Evolutionary conservation across 1,284 basidiomycete species (phyloP), one percentile per base, ranked within the genome.

Genomic region (Cutaneotrichosporon curvatum): DNA sequence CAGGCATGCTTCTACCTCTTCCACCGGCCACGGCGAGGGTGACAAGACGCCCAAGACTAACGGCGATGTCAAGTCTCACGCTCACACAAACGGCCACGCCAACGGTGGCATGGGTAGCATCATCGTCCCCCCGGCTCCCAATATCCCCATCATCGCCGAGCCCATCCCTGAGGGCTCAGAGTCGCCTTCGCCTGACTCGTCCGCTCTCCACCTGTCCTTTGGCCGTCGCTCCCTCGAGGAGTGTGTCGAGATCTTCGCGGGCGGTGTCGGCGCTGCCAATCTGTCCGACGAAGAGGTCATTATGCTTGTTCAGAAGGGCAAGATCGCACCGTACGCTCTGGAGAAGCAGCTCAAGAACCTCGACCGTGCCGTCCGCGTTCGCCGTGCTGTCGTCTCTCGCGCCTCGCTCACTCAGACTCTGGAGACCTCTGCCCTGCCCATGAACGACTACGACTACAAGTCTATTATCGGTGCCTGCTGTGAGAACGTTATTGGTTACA

Each of bases 401-500:
- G 82, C 88, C 1, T 90, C 89, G 1, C 71, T 75, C 28, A 95
- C 88, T 0, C 81, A 85, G 70, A 87, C 87, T 0, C 78, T 98
- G 37, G 95, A 98, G 68, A 58, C 72, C 19, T 92, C 87, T 1
- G 80, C 83, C 38, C 75, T 98, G 15, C 95, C 95, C 0, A 82
- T 86, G 78, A 67, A 78, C 30, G 75, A 84, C 68, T 99, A 95
- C 73, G 89, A 97, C 73, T 99, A 98, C 74, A 83, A 84, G 33
- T 82, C 86, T 21, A 91, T 99, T 44, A 81, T 94, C 57, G 94
- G 94, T 51, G 92, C 94, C 4, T 99, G 95, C 74, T 99, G 95
- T 73, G 95, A 99, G 75, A 99, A 99, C 68, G 95, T 99, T 40
- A 82, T 98, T 39, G 95, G 95, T 19, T 99, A 86, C 71, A 92